Conservation (phyloP, 345 rosid genomes). For the Pugionium cornutum region DNA sequence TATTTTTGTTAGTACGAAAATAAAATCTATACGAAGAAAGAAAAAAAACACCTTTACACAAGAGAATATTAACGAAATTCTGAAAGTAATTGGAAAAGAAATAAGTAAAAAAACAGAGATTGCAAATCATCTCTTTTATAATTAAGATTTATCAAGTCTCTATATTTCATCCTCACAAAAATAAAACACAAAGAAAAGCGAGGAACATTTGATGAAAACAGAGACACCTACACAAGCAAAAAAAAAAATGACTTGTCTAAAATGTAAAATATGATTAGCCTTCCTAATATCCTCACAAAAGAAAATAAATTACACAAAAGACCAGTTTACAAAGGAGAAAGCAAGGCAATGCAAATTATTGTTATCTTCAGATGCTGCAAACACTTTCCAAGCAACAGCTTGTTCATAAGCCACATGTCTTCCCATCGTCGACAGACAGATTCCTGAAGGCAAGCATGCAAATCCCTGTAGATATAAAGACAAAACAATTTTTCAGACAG, state of each 20-base stretch:
- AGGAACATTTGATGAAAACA: slow-evolving; percentile 21
- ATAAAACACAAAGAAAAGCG: slow-evolving; percentile 12
- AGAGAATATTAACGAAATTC: too few species aligned
- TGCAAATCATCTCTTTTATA: slow-evolving; percentile 1
- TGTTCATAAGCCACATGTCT: slow-evolving; percentile 86
- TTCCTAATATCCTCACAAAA: slow-evolving; percentile 18
- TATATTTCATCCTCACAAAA: background rate
- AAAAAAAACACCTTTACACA: too few species aligned
- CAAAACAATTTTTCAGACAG: background rate
- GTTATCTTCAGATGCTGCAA: slow-evolving; percentile 57
- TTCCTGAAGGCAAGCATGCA: slow-evolving; percentile 78
- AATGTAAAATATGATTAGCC: slow-evolving; percentile 21
- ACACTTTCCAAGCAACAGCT: slow-evolving; percentile 94
- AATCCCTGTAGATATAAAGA: slow-evolving; percentile 56
- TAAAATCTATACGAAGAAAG: too few species aligned
- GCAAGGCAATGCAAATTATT: slow-evolving; percentile 88
- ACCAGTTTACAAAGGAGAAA: slow-evolving; percentile 96
- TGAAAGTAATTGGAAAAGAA: too few species aligned
- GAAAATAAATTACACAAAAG: slow-evolving; percentile 58
- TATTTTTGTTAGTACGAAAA: too few species aligned
- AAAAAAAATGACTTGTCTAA: slow-evolving; percentile 26
- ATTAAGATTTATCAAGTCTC: background rate
- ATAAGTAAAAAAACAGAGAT: background rate
- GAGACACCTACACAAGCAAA: slow-evolving; percentile 22
- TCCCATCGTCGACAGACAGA: slow-evolving; percentile 95